phyloP scores from a whole-genome alignment of 1,284 basidiomycete species.

The Heterobasidion irregulare region DNA sequence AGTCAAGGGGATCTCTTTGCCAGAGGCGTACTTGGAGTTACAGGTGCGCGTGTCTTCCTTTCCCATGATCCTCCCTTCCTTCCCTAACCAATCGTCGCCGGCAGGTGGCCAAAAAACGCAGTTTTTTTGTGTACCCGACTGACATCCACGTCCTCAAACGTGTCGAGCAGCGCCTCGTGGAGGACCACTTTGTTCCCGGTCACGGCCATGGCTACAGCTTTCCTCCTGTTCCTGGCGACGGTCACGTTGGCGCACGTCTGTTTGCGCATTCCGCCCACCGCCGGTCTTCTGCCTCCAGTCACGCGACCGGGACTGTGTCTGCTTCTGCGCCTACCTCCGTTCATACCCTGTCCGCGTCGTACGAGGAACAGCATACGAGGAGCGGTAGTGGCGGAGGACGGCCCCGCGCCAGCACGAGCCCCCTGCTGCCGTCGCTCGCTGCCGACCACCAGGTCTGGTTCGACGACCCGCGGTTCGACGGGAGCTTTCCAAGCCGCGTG shows the following conservation, averaged over 20 bases:
- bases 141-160: slow-evolving; percentile 74
- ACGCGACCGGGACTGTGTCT: neutral
- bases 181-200: slow-evolving; percentile 18
- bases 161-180: slow-evolving; percentile 59
- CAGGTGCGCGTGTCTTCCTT: slow-evolving; percentile 29
- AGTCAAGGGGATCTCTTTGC: slow-evolving; percentile 56
- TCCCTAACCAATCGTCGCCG: slow-evolving; percentile 17
- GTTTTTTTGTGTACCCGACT: slow-evolving; percentile 87
- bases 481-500: slow-evolving; percentile 91
- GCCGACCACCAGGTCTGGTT: slow-evolving; percentile 85
- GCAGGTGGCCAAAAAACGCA: slow-evolving; percentile 53
- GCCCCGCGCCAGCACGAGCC: slow-evolving; percentile 63
- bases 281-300: neutral
- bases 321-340: neutral
- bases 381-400: slow-evolving; percentile 12
- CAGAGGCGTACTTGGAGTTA: slow-evolving; percentile 86
- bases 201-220: too few species aligned
- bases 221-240: too few species aligned
- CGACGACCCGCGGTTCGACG: slow-evolving; percentile 87
- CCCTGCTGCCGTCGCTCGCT: slow-evolving; percentile 51
- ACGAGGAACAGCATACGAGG: slow-evolving; percentile 5
- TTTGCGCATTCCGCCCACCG: neutral
- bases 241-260: too few species aligned
- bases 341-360: slow-evolving; percentile 10
- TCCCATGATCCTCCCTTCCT: too few species aligned